Conservation (phyloP, 768 basidiomycete genomes). For the Boletus sp. region DNA sequence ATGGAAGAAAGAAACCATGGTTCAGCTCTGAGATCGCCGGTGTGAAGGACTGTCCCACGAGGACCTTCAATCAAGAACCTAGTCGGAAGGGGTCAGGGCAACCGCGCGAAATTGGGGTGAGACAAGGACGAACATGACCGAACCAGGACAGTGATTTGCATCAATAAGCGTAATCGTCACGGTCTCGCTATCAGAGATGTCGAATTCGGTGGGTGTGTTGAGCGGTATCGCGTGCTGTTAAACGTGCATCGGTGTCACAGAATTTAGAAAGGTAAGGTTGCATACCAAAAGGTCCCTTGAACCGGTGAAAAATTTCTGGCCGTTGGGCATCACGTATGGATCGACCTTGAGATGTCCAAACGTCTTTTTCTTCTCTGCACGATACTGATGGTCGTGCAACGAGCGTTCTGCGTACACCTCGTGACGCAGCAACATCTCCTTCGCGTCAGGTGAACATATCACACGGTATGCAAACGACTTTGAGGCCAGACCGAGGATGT, state of each 20-base stretch:
- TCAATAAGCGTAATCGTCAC: slow-evolving; percentile 80
- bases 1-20: slow-evolving; percentile 71
- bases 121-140: slow-evolving; percentile 67
- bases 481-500: slow-evolving; percentile 71
- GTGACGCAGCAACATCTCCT: slow-evolving; percentile 78
- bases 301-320: slow-evolving; percentile 44
- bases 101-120: background rate
- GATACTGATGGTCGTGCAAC: slow-evolving; percentile 43
- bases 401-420: slow-evolving; percentile 68
- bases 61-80: slow-evolving; percentile 84
- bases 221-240: slow-evolving; percentile 55
- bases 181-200: slow-evolving; percentile 50
- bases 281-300: slow-evolving; percentile 54
- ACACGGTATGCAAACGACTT: slow-evolving; percentile 71
- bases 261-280: background rate
- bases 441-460: slow-evolving; percentile 79
- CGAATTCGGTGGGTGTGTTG: slow-evolving; percentile 60
- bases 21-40: slow-evolving; percentile 91
- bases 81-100: background rate
- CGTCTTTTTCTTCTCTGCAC: slow-evolving; percentile 39
- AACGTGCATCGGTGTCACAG: background rate
- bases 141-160: slow-evolving; percentile 94
- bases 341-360: slow-evolving; percentile 66
- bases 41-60: slow-evolving; percentile 76
- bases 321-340: slow-evolving; percentile 44